These are phyloP conservation scores for Hanseniaspora lindneri DNA, from an alignment of 805 yeast genomes.

Conservation along the genomic window DNA sequence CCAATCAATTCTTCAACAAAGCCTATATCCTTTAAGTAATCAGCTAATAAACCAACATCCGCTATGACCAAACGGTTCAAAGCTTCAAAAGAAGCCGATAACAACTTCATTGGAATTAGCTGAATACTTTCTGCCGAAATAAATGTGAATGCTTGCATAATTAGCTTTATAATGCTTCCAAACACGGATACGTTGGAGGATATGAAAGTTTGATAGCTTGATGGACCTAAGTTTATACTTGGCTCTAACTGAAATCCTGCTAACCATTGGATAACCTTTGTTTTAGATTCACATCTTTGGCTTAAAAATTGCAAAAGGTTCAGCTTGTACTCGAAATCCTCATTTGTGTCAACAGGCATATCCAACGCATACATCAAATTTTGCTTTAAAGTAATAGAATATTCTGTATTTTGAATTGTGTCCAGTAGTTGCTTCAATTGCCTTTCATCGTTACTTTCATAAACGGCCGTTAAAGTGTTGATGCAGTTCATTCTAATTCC, in stretches of 20 bases:
- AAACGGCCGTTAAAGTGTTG: not conserved
- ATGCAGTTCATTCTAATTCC: not conserved
- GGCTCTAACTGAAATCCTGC: constrained; percentile 57
- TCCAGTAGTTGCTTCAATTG: constrained; percentile 4
- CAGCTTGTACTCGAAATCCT: constrained; percentile 40
- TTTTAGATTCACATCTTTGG: constrained; percentile 29
- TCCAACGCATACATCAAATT: constrained; percentile 61
- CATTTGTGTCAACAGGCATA: constrained; percentile 32
- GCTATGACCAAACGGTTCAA: constrained; percentile 45
- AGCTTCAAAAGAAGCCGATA: constrained; percentile 48
- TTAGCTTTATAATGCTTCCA: constrained; percentile 38
- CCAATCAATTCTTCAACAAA: constrained; percentile 42
- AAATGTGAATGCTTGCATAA: constrained; percentile 38
- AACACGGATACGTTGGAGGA: constrained; percentile 46
- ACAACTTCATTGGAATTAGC: constrained; percentile 47
- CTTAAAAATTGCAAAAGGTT: constrained; percentile 48
- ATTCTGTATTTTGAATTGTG: not conserved
- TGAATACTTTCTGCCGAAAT: constrained; percentile 35
- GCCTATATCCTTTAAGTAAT: constrained; percentile 31
- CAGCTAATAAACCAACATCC: constrained; percentile 37
- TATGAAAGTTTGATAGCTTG: constrained; percentile 39
- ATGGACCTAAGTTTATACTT: constrained; percentile 39
- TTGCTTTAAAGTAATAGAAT: constrained; percentile 43
- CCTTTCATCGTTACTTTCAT: constrained; percentile 3
- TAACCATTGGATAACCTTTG: constrained; percentile 59